These are phyloP conservation scores for Colletotrichum gigasporum DNA, from an alignment of 2,329 filamentous ascomycete species.

Conservation along the genomic window DNA sequence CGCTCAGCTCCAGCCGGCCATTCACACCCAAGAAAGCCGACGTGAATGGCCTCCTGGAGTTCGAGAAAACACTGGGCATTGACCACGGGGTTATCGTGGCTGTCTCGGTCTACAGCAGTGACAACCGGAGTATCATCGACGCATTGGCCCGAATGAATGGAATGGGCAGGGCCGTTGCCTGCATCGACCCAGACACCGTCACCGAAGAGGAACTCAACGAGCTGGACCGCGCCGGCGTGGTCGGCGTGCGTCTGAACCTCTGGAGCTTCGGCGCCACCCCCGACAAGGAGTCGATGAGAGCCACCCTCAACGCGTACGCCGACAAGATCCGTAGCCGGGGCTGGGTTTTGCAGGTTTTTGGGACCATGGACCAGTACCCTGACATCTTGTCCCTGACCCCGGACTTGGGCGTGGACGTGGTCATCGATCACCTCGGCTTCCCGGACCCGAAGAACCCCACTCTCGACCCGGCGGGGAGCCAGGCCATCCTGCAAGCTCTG, in stretches of 20 bases:
- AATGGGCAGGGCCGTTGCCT: background rate
- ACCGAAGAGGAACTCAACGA: conserved; percentile 1
- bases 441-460: background rate
- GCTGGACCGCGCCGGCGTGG: background rate
- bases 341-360: background rate
- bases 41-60: background rate
- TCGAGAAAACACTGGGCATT: background rate
- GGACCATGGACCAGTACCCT: background rate
- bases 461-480: background rate
- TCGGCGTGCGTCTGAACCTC: conserved; percentile 4
- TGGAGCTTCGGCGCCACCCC: conserved; percentile 8
- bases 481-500: background rate
- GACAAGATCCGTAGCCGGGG: background rate
- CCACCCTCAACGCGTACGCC: background rate
- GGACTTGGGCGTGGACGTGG: background rate
- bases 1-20: background rate
- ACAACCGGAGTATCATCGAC: conserved; percentile 9
- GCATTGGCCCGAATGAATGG: background rate
- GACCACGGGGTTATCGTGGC: background rate
- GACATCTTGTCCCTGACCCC: background rate
- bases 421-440: conserved; percentile 1
- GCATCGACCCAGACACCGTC: background rate
- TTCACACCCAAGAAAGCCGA: background rate
- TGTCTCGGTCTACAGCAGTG: background rate
- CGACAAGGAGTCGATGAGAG: background rate